phyloP scores from a whole-genome alignment of 352 stramenopile genomes.

The Blastocystis hominis region DNA sequence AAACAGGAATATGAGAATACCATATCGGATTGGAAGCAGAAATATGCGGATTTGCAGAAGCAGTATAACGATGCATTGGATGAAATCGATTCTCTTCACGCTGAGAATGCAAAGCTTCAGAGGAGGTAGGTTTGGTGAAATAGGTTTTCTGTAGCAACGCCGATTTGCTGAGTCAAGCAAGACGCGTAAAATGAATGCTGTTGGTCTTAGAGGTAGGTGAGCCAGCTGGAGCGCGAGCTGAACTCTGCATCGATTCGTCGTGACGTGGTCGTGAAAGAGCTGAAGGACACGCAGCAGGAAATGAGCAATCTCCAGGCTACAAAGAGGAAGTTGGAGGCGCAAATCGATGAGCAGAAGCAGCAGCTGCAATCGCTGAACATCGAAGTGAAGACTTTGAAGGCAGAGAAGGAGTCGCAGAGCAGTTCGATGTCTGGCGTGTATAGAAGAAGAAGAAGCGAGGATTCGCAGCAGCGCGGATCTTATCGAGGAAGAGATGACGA shows the following conservation, averaged over 20 bases:
- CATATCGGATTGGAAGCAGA: not conserved
- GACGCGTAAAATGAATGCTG: not conserved
- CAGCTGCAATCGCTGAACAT: constrained; percentile 15
- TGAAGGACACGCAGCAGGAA: not conserved
- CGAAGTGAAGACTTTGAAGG: constrained; percentile 26
- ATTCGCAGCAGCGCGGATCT: not conserved
- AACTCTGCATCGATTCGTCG: not conserved
- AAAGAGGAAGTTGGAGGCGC: constrained; percentile 4
- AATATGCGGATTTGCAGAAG: not conserved
- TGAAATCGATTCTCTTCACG: not conserved
- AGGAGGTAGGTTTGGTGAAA: not conserved
- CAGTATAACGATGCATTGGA: not conserved
- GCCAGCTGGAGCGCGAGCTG: not conserved
- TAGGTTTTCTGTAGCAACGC: not conserved
- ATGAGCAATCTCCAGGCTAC: not conserved
- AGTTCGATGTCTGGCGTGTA: not conserved
- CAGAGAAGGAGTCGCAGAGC: not conserved
- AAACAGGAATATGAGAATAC: constrained; percentile 25
- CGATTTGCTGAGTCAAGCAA: not conserved
- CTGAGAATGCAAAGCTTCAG: not conserved
- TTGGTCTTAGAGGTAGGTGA: not conserved
- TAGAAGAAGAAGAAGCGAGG: not conserved
- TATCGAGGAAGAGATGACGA: not conserved
- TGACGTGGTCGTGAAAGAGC: not conserved
- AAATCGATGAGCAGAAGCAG: constrained; percentile 6